Evolutionary conservation across 2,329 filamentous ascomycete genomes (phyloP).

Genomic region (Ceratocystis cacaofunesta): DNA sequence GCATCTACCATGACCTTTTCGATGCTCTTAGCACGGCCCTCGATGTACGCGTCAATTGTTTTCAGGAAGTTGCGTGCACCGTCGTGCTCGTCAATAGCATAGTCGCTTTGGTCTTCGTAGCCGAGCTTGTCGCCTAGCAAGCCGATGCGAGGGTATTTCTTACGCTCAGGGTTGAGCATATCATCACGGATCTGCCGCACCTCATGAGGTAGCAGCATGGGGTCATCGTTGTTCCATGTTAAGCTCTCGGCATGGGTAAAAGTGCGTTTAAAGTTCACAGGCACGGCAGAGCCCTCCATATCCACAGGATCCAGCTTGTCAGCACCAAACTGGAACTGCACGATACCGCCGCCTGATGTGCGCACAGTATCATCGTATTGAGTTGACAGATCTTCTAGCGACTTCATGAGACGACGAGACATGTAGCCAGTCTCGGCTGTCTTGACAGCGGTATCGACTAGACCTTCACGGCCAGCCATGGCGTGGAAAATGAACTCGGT

Average conservation of each 20-base stretch:
- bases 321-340: slow-evolving; percentile 95
- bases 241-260: slow-evolving; percentile 65
- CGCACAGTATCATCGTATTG: slow-evolving; percentile 91
- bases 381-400: slow-evolving; percentile 81
- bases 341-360: slow-evolving; percentile 73
- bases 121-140: slow-evolving; percentile 48
- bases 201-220: slow-evolving; percentile 57
- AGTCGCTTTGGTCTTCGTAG: slow-evolving; percentile 56
- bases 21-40: slow-evolving; percentile 45
- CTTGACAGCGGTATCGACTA: slow-evolving; percentile 97
- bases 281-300: slow-evolving; percentile 89
- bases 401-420: slow-evolving; percentile 97
- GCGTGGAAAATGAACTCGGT: slow-evolving; percentile 97
- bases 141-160: slow-evolving; percentile 45
- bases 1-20: slow-evolving; percentile 36
- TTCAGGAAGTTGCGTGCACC: slow-evolving; percentile 69
- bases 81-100: slow-evolving; percentile 62
- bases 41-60: slow-evolving; percentile 60
- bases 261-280: slow-evolving; percentile 82
- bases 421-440: slow-evolving; percentile 98
- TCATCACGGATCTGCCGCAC: slow-evolving; percentile 53
- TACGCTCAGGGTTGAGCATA: slow-evolving; percentile 52
- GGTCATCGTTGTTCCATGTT: slow-evolving; percentile 67
- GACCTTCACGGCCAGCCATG: slow-evolving; percentile 93
- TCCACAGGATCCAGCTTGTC: slow-evolving; percentile 92